Evolutionary conservation across 2,329 filamentous ascomycete species (phyloP).

Genomic region (Claviceps arundinis): DNA sequence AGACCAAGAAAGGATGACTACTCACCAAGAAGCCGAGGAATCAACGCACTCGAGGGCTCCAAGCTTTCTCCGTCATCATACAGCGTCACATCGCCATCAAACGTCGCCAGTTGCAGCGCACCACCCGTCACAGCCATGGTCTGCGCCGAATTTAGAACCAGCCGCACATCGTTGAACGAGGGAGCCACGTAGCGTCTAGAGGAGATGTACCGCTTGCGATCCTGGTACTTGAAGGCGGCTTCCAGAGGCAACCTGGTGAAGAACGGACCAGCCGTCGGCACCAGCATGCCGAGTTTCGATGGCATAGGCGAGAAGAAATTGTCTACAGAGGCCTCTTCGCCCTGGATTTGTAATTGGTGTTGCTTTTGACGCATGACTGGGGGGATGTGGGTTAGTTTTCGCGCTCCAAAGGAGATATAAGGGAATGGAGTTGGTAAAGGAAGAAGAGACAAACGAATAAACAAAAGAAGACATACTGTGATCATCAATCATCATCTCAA

Average conservation of each 20-base stretch:
- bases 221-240: conserved; percentile 85
- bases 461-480: conserved; percentile 50
- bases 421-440: too few species aligned
- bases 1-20: not conserved
- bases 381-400: not conserved
- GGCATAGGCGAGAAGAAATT: conserved; percentile 31
- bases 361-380: conserved; percentile 56
- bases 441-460: not conserved
- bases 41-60: conserved; percentile 62
- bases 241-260: conserved; percentile 81
- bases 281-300: conserved; percentile 84
- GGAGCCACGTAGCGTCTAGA: conserved; percentile 86
- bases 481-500: conserved; percentile 82
- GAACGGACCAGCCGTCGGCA: conserved; percentile 84
- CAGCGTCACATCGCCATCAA: conserved; percentile 93
- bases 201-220: conserved; percentile 73
- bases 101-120: conserved; percentile 74
- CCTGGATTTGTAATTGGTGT: conserved; percentile 2
- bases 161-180: conserved; percentile 89
- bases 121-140: conserved; percentile 78
- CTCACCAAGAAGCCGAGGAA: conserved; percentile 44
- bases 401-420: too few species aligned
- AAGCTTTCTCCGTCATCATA: conserved; percentile 83
- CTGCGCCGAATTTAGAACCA: conserved; percentile 90
- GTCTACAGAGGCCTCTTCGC: not conserved